These are phyloP conservation scores for Dioscorea dumetorum DNA, from an alignment of 106 monocot species.

Conservation along the genomic window DNA sequence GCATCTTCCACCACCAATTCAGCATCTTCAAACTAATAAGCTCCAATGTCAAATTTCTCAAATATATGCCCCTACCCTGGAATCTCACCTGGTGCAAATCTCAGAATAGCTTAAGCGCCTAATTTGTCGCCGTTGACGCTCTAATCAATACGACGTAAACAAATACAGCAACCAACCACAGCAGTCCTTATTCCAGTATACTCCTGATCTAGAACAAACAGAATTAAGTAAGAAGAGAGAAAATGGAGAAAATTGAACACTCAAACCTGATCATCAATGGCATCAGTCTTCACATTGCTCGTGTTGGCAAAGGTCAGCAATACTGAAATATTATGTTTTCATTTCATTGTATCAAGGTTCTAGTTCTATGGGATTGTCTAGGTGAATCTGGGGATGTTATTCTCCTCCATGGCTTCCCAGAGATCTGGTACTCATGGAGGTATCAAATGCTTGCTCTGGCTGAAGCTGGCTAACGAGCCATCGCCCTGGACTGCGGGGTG, in stretches of 20 bases:
- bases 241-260: conserved; percentile 49
- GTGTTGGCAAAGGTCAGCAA: conserved; percentile 34
- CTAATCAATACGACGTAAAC: no score
- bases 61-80: no score
- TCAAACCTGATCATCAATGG: conserved; percentile 23
- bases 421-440: conserved; percentile 93
- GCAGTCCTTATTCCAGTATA: no score
- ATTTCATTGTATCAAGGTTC: not conserved
- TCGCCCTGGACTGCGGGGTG: conserved; percentile 58
- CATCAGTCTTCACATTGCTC: conserved; percentile 55
- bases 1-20: no score
- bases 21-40: no score
- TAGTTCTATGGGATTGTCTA: conserved; percentile 8
- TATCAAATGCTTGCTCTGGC: conserved; percentile 78
- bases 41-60: no score
- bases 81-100: no score
- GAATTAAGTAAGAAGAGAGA: not conserved
- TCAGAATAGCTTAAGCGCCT: no score
- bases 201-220: not conserved
- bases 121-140: no score
- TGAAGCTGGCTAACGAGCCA: conserved; percentile 56
- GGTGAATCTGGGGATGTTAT: conserved; percentile 48
- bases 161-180: no score
- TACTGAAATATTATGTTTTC: no score
- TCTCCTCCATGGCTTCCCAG: conserved; percentile 75